These are phyloP conservation scores for Apiosordaria backusii DNA, from an alignment of 495 filamentous ascomycete genomes.

Conservation along the genomic window DNA sequence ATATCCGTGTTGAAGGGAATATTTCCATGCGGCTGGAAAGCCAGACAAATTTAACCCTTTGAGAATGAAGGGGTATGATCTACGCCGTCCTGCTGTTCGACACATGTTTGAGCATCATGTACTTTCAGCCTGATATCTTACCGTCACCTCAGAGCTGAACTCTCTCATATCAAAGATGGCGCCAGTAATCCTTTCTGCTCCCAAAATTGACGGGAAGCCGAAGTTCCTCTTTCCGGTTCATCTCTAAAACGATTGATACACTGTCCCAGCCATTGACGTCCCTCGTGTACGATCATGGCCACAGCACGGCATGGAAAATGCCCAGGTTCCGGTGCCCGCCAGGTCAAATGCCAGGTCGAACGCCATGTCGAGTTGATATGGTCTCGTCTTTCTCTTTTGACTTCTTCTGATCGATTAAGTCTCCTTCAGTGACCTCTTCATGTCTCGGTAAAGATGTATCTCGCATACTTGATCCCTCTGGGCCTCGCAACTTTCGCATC, in stretches of 20 bases:
- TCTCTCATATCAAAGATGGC: too few relatives aligned
- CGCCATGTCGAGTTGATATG: background rate
- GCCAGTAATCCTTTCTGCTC: too few relatives aligned
- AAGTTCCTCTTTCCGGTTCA: too few relatives aligned
- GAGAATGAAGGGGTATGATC: slow-evolving; percentile 5
- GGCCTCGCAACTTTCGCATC: slow-evolving; percentile 19
- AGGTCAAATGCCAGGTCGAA: background rate
- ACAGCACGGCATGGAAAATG: background rate
- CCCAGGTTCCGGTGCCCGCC: background rate
- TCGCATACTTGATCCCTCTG: slow-evolving; percentile 17
- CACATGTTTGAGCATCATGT: background rate
- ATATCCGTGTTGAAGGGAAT: background rate
- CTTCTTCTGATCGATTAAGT: background rate
- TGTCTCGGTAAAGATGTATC: slow-evolving; percentile 15
- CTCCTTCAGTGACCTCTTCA: background rate
- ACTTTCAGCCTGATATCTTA: slow-evolving; percentile 5
- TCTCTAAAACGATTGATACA: too few relatives aligned
- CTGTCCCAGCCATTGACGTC: too few relatives aligned
- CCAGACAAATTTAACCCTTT: background rate
- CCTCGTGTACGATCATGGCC: background rate
- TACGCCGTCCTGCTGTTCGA: background rate
- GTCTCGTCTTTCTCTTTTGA: background rate
- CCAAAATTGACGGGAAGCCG: too few relatives aligned
- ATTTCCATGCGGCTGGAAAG: background rate
- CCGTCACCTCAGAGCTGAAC: background rate